These are phyloP conservation scores for Candida silvatica DNA, from an alignment of 805 yeast genomes.

Conservation along the genomic window DNA sequence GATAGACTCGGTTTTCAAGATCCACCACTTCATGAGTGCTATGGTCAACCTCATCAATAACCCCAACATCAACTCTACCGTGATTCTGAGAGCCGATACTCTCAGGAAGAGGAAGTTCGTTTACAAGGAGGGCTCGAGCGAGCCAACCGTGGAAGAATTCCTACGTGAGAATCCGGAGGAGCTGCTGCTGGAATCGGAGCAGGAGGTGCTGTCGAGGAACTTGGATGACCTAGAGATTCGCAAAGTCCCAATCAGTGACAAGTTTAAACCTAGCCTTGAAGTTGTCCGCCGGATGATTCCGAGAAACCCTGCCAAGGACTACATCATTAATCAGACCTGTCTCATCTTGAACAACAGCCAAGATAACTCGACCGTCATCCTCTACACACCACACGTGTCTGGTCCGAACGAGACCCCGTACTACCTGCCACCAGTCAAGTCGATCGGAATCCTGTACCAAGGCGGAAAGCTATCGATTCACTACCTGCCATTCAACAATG, in stretches of 20 bases:
- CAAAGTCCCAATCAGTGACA: constrained; percentile 21
- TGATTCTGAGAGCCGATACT: constrained; percentile 82
- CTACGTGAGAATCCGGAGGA: constrained; percentile 24
- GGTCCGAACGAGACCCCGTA: constrained; percentile 62
- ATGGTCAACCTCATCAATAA: constrained; percentile 72
- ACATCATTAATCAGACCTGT: constrained; percentile 80
- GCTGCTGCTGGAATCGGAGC: constrained; percentile 16
- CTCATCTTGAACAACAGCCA: constrained; percentile 28
- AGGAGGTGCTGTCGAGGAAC: constrained; percentile 14
- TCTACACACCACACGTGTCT: constrained; percentile 72
- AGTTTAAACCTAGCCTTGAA: constrained; percentile 32
- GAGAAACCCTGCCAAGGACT: constrained; percentile 81
- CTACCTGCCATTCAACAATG: constrained; percentile 52
- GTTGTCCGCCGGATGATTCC: constrained; percentile 86
- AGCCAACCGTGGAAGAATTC: constrained; percentile 16
- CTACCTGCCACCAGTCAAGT: constrained; percentile 79
- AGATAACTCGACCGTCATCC: constrained; percentile 42
- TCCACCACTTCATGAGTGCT: constrained; percentile 60
- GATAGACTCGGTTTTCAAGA: constrained; percentile 36
- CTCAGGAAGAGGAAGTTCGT: constrained; percentile 41
- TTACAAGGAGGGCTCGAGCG: constrained; percentile 21
- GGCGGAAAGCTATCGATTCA: constrained; percentile 53
- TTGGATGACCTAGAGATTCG: constrained; percentile 35
- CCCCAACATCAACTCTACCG: constrained; percentile 89
- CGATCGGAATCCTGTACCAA: constrained; percentile 61